Evolutionary conservation across 495 filamentous ascomycete species (phyloP).

Genomic region (Cudoniella acicularis): DNA sequence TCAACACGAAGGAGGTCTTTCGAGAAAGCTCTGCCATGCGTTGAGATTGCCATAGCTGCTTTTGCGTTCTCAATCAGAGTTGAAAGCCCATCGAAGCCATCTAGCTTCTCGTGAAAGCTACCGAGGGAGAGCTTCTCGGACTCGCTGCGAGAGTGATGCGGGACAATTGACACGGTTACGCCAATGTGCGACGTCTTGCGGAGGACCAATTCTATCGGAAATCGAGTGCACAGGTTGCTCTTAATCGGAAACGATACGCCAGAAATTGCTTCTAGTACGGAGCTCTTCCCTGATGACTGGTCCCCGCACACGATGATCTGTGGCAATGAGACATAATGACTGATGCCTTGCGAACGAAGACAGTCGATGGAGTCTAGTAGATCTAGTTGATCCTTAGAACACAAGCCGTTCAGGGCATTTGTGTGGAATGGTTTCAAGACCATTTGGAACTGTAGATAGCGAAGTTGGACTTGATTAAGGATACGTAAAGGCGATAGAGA

Average conservation of each 20-base stretch:
- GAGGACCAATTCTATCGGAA: constrained; percentile 53
- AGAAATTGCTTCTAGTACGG: constrained; percentile 65
- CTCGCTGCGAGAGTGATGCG: constrained; percentile 27
- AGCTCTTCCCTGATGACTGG: constrained; percentile 62
- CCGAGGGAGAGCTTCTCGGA: constrained; percentile 24
- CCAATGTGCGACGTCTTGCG: constrained; percentile 31
- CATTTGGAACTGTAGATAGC: constrained; percentile 21
- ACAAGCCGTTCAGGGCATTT: constrained; percentile 22
- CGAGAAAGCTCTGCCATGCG: constrained; percentile 36
- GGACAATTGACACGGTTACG: constrained; percentile 37
- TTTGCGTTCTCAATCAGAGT: constrained; percentile 43
- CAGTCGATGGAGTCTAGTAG: constrained; percentile 53
- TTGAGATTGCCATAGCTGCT: constrained; percentile 38
- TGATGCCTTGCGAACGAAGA: constrained; percentile 49
- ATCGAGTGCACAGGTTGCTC: constrained; percentile 49
- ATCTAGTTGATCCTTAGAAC: constrained; percentile 37
- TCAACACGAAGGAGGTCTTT: constrained; percentile 49
- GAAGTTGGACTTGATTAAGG: constrained; percentile 1
- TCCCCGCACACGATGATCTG: constrained; percentile 63
- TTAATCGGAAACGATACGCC: constrained; percentile 55
- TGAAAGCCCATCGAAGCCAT: constrained; percentile 33
- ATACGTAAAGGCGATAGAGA: neutral
- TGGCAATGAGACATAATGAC: constrained; percentile 52
- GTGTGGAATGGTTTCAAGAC: constrained; percentile 23
- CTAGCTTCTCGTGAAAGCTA: constrained; percentile 34